These are phyloP conservation scores for Boletus rubroflammeus DNA, from an alignment of 768 basidiomycete genomes.

Conservation along the genomic window DNA sequence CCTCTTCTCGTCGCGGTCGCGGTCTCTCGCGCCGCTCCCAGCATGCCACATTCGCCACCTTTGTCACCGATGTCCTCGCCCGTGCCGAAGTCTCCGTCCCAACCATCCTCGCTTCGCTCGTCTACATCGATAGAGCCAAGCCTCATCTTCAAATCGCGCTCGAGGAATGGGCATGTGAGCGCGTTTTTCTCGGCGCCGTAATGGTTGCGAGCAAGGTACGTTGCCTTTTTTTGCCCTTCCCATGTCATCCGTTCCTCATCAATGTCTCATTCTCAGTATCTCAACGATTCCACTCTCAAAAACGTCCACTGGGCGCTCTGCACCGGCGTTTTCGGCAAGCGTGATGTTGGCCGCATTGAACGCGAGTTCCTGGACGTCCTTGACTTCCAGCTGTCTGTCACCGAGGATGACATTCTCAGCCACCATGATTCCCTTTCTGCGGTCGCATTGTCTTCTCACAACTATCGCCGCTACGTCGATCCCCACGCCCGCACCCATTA, in stretches of 20 bases:
- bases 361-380: slow-evolving; percentile 79
- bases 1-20: slow-evolving; percentile 52
- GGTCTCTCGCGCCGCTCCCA: slow-evolving; percentile 44
- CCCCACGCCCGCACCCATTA: slow-evolving; percentile 18
- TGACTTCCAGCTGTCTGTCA: slow-evolving; percentile 66
- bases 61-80: slow-evolving; percentile 63
- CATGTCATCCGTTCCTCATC: slow-evolving; percentile 7
- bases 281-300: slow-evolving; percentile 87
- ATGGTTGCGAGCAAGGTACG: slow-evolving; percentile 81
- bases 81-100: slow-evolving; percentile 73
- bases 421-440: slow-evolving; percentile 38
- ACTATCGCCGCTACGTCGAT: slow-evolving; percentile 26
- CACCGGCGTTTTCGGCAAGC: slow-evolving; percentile 77
- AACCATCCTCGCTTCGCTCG: slow-evolving; percentile 65
- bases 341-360: slow-evolving; percentile 77
- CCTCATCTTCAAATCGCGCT: slow-evolving; percentile 78
- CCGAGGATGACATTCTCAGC: slow-evolving; percentile 59
- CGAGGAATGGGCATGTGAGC: slow-evolving; percentile 84
- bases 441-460: slow-evolving; percentile 25
- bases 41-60: slow-evolving; percentile 56
- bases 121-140: slow-evolving; percentile 74
- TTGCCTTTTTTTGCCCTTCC: slow-evolving; percentile 16
- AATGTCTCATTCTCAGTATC: slow-evolving; percentile 45
- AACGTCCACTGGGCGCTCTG: slow-evolving; percentile 90
- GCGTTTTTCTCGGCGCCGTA: slow-evolving; percentile 87